A percentile compares a stretch with the other conserved stretches of the same genome.
These are phyloP conservation scores for Paraphaeosphaeria minitans DNA, from an alignment of 2,329 filamentous ascomycete species.

Conservation along the genomic window DNA sequence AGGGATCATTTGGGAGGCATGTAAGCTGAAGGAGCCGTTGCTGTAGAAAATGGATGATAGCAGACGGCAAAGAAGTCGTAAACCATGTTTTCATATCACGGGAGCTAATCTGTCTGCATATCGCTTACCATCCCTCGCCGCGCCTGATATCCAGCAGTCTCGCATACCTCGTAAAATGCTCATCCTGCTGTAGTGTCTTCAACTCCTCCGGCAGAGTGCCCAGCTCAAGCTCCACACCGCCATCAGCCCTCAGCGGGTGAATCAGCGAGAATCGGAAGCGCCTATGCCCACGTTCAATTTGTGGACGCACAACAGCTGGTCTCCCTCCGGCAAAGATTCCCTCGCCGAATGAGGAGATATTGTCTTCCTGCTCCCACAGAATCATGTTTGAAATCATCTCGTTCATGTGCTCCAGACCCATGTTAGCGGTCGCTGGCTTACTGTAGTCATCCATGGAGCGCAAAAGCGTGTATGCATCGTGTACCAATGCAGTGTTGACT, in stretches of 20 bases:
- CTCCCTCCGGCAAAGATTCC: conserved; percentile 28
- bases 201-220: conserved; percentile 50
- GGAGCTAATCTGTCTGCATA: too few relatives aligned
- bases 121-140: too few relatives aligned
- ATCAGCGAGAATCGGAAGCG: conserved; percentile 35
- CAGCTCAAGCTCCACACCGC: conserved; percentile 23
- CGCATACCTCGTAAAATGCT: conserved; percentile 49
- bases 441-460: conserved; percentile 25
- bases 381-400: conserved; percentile 36
- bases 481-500: conserved; percentile 30
- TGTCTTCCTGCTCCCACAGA: conserved; percentile 20
- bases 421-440: conserved; percentile 24
- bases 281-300: conserved; percentile 28
- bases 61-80: too few relatives aligned
- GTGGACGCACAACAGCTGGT: conserved; percentile 33
- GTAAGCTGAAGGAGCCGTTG: too few relatives aligned
- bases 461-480: conserved; percentile 35
- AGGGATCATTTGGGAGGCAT: too few relatives aligned
- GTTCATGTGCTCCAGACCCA: conserved; percentile 31
- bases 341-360: conserved; percentile 24
- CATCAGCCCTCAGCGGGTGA: conserved; percentile 32
- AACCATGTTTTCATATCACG: too few relatives aligned
- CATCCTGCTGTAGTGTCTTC: conserved; percentile 50
- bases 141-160: conserved; percentile 12
- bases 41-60: too few relatives aligned